phyloP scores from a whole-genome alignment of 441 rosid species.

The Melastoma candidum region DNA sequence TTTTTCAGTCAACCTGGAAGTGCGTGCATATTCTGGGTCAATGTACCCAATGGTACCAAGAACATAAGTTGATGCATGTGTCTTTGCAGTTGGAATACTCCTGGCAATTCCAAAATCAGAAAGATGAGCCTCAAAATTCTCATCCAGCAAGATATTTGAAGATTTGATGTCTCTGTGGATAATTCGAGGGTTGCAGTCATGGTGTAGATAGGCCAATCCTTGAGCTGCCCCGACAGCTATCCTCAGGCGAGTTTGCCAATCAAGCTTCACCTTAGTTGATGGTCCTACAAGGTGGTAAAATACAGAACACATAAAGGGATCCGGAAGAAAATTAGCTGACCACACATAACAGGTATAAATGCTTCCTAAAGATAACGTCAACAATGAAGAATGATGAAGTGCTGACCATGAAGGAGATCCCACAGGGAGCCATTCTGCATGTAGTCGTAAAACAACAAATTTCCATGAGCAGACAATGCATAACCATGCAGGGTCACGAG shows the following conservation, averaged over 20 bases:
- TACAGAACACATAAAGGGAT: background rate
- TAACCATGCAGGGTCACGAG: slow-evolving; percentile 89
- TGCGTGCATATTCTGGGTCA: slow-evolving; percentile 93
- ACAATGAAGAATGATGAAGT: background rate
- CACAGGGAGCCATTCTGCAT: slow-evolving; percentile 94
- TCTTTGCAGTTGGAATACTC: slow-evolving; percentile 51
- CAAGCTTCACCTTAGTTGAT: slow-evolving; percentile 72
- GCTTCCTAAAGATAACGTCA: background rate
- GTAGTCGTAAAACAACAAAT: slow-evolving; percentile 92
- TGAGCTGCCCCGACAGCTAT: slow-evolving; percentile 90
- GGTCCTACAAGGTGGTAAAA: slow-evolving; percentile 31
- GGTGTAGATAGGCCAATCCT: slow-evolving; percentile 96
- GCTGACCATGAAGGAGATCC: slow-evolving; percentile 94
- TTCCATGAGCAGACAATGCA: slow-evolving; percentile 62
- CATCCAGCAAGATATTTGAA: slow-evolving; percentile 79
- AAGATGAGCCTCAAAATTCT: slow-evolving; percentile 69
- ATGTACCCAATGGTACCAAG: slow-evolving; percentile 93
- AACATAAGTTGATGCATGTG: slow-evolving; percentile 82
- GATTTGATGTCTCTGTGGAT: slow-evolving; percentile 88
- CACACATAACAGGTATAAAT: no score
- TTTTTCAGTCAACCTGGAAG: slow-evolving; percentile 73
- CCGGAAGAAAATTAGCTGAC: background rate
- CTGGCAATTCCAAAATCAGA: slow-evolving; percentile 95
- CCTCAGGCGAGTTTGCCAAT: slow-evolving; percentile 84
- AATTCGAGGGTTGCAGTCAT: slow-evolving; percentile 83